A percentile compares a stretch with the other conserved stretches of the same genome.
Evolutionary conservation across 371 early-diverging fungal genomes (phyloP).

Genomic region (Apophysomyces ossiformis): DNA sequence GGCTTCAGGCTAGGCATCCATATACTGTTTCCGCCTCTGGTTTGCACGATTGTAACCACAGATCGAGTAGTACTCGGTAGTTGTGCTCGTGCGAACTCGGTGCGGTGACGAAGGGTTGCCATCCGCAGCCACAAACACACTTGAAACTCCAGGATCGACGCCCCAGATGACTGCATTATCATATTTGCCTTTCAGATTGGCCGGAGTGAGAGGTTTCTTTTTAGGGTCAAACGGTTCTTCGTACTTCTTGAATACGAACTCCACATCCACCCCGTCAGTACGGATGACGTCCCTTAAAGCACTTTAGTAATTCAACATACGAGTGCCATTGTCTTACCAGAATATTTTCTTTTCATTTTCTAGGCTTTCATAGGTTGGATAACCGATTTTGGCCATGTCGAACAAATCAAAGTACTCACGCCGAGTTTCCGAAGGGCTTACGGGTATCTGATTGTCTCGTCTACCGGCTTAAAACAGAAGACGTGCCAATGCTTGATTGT

Average conservation of each 20-base stretch:
- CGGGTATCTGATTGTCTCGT: not conserved
- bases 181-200: not conserved
- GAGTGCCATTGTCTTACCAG: not conserved
- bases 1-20: not conserved
- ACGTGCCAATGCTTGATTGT: too few species aligned
- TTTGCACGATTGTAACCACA: slow-evolving; percentile 8
- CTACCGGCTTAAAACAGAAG: not conserved
- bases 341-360: not conserved
- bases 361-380: not conserved
- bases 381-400: not conserved
- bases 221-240: too few species aligned
- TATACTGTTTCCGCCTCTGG: slow-evolving; percentile 1
- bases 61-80: slow-evolving; percentile 4
- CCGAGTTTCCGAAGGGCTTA: not conserved
- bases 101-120: not conserved
- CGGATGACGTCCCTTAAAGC: not conserved
- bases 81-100: slow-evolving; percentile 7
- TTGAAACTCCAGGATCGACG: slow-evolving; percentile 10
- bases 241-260: too few species aligned
- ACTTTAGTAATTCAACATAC: not conserved
- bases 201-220: too few species aligned
- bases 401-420: not conserved
- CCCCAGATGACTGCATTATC: slow-evolving; percentile 2
- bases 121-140: slow-evolving; percentile 11
- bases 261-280: too few species aligned